Percentiles rank a stretch among this genome's conserved stretches.
Evolutionary conservation across 75 land plant genomes (phyloP).

Genomic region (Picea sitchensis): DNA sequence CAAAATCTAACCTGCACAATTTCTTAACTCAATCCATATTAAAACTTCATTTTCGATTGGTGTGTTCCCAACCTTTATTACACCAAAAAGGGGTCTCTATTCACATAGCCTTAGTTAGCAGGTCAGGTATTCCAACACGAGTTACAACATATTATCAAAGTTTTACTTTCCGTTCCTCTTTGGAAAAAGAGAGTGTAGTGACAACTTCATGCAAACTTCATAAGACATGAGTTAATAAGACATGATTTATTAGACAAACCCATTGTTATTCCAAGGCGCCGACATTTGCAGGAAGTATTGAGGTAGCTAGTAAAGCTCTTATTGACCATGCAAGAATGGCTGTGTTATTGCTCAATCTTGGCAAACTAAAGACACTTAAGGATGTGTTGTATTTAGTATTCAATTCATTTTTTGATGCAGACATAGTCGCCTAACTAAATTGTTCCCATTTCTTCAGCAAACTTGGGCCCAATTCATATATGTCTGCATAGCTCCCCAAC

Average conservation of each 20-base stretch:
- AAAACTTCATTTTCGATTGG: too few relatives aligned
- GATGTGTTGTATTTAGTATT: slow-evolving; percentile 86
- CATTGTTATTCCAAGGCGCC: slow-evolving; percentile 12
- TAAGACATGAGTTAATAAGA: background rate
- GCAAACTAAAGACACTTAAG: slow-evolving; percentile 76
- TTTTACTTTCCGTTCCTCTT: background rate
- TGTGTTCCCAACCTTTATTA: too few relatives aligned
- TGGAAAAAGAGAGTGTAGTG: background rate
- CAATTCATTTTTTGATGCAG: slow-evolving; percentile 91
- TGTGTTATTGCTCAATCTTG: slow-evolving; percentile 76
- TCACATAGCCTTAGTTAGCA: background rate
- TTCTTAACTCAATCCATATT: too few relatives aligned
- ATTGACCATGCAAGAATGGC: slow-evolving; percentile 54
- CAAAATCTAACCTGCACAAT: too few relatives aligned
- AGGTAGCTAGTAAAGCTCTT: slow-evolving; percentile 13
- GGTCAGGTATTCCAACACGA: background rate
- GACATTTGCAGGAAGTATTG: slow-evolving; percentile 10
- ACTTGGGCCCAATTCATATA: too few relatives aligned
- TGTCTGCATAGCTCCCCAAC: too few relatives aligned
- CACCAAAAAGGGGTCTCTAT: too few relatives aligned
- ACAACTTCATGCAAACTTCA: background rate
- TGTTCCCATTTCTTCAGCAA: too few relatives aligned
- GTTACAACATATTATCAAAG: background rate
- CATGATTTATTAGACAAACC: background rate
- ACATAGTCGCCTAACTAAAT: too few relatives aligned